These are phyloP conservation scores for Chrysopogon serrulatus DNA, from an alignment of 176 grass and related monocot genomes.

Conservation along the genomic window DNA sequence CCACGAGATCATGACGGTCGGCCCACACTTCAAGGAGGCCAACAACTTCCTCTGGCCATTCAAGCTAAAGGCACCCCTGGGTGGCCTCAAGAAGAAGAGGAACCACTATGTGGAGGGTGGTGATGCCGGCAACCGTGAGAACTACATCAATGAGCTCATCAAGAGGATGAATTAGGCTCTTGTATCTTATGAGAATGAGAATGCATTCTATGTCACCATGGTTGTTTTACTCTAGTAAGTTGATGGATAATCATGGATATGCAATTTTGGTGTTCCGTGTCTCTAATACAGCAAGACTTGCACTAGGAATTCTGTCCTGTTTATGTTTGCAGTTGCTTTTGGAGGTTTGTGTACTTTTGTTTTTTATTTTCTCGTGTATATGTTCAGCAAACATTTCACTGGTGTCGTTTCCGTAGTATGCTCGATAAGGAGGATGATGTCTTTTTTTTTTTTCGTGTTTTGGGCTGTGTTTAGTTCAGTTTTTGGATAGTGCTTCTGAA, in stretches of 20 bases:
- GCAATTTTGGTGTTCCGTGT: slow-evolving; percentile 42
- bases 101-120: slow-evolving; percentile 89
- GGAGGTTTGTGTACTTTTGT: neutral
- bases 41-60: slow-evolving; percentile 55
- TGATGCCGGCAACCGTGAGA: slow-evolving; percentile 85
- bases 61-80: slow-evolving; percentile 67
- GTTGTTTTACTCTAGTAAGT: slow-evolving; percentile 12
- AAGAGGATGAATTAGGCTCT: slow-evolving; percentile 55
- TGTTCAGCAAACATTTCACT: too few relatives aligned
- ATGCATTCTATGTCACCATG: neutral
- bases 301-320: neutral
- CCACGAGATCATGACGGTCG: slow-evolving; percentile 81
- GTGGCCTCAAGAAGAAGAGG: slow-evolving; percentile 80
- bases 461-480: too few relatives aligned
- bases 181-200: neutral
- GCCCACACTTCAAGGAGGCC: slow-evolving; percentile 46
- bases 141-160: slow-evolving; percentile 80
- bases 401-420: too few relatives aligned
- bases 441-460: too few relatives aligned
- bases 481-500: too few relatives aligned
- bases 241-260: slow-evolving; percentile 14
- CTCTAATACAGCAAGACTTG: neutral
- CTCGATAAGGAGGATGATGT: too few relatives aligned
- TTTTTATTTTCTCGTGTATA: too few relatives aligned
- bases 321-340: neutral